A percentile compares a stretch with the other conserved stretches of the same genome.
phyloP scores from a whole-genome alignment of 345 rosid species.

The Ceriops tagal region DNA sequence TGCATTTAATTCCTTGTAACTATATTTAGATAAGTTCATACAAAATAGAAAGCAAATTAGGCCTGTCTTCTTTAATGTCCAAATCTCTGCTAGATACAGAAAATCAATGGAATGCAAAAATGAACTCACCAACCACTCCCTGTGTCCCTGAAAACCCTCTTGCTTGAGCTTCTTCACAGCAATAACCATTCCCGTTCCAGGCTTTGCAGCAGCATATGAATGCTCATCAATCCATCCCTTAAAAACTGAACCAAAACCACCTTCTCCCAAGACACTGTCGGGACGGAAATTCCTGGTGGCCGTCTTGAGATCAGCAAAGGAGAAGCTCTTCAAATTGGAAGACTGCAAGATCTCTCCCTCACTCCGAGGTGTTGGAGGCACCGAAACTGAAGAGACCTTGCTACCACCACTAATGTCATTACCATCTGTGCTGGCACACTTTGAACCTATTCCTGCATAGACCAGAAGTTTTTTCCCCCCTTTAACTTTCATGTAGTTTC shows the following conservation, averaged over 20 bases:
- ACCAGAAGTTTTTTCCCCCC: too few species aligned
- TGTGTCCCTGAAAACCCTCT: slow-evolving; percentile 90
- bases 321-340: slow-evolving; percentile 64
- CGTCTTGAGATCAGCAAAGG: slow-evolving; percentile 57
- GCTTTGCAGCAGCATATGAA: slow-evolving; percentile 55
- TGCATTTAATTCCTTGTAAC: not conserved
- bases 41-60: not conserved
- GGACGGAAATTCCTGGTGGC: slow-evolving; percentile 92
- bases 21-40: not conserved
- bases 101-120: slow-evolving; percentile 10
- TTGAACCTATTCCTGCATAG: slow-evolving; percentile 46
- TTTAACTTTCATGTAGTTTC: too few species aligned
- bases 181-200: slow-evolving; percentile 79
- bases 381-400: slow-evolving; percentile 49
- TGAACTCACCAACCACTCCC: slow-evolving; percentile 87
- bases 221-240: slow-evolving; percentile 95
- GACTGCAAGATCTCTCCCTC: slow-evolving; percentile 89
- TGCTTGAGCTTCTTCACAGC: slow-evolving; percentile 90
- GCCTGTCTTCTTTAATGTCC: not conserved
- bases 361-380: slow-evolving; percentile 66
- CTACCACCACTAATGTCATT: slow-evolving; percentile 40
- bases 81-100: not conserved
- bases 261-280: slow-evolving; percentile 95
- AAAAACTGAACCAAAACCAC: slow-evolving; percentile 95
- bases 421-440: slow-evolving; percentile 38